phyloP scores from a whole-genome alignment of 768 basidiomycete species.

The Suillus paluster region DNA sequence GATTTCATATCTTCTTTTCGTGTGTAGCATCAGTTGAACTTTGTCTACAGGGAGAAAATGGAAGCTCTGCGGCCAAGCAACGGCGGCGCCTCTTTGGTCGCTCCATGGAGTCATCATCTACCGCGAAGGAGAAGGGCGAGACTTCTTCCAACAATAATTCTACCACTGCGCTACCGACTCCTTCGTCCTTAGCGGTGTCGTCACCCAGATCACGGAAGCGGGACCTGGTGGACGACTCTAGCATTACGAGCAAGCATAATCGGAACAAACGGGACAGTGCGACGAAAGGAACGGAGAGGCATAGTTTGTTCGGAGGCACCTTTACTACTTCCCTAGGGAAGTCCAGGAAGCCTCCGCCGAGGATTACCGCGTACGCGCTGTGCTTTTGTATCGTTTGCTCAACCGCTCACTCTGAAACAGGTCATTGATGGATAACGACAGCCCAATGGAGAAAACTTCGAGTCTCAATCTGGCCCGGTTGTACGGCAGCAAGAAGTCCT shows the following conservation, averaged over 20 bases:
- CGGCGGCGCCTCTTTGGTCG: constrained; percentile 67
- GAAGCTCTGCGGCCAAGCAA: constrained; percentile 41
- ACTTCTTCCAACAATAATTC: constrained; percentile 30
- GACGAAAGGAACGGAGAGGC: constrained; percentile 55
- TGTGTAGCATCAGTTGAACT: constrained; percentile 4
- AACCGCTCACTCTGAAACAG: constrained; percentile 18
- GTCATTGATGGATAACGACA: constrained; percentile 37
- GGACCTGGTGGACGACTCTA: constrained; percentile 29
- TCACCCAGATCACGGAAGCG: constrained; percentile 25
- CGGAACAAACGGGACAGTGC: constrained; percentile 55
- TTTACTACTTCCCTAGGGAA: constrained; percentile 67
- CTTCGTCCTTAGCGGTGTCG: constrained; percentile 20
- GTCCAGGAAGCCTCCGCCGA: constrained; percentile 80
- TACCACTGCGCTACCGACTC: constrained; percentile 29
- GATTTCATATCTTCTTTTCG: constrained; percentile 26
- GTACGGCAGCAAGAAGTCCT: constrained; percentile 48
- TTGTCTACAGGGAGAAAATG: constrained; percentile 53
- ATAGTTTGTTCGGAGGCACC: constrained; percentile 81
- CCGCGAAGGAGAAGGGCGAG: constrained; percentile 37
- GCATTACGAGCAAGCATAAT: constrained; percentile 35
- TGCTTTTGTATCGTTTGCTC: constrained; percentile 9
- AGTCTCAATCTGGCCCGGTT: constrained; percentile 56
- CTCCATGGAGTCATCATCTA: constrained; percentile 42
- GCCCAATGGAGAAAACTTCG: constrained; percentile 47
- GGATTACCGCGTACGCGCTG: constrained; percentile 61